Conservation (phyloP, 805 yeast genomes). For the Henningerozyma blattae region DNA sequence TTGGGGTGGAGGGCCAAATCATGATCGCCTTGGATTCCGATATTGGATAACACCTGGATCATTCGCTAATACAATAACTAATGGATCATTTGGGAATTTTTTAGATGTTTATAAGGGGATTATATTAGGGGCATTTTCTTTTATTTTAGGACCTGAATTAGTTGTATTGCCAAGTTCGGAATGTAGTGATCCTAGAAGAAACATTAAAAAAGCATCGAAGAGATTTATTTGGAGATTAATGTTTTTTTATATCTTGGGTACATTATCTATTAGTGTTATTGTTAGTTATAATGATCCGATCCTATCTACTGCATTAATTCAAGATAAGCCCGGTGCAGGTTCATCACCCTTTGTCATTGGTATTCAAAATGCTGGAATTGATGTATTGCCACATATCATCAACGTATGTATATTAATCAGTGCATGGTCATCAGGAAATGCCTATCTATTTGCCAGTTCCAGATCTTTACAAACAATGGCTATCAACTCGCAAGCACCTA, state of each 20-base stretch:
- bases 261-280: conserved; percentile 47
- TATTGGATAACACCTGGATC: conserved; percentile 55
- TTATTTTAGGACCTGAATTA: conserved; percentile 52
- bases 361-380: conserved; percentile 49
- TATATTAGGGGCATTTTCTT: conserved; percentile 54
- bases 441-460: conserved; percentile 44
- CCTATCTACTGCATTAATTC: conserved; percentile 35
- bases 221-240: conserved; percentile 51
- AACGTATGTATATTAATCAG: conserved; percentile 52
- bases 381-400: conserved; percentile 46
- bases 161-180: conserved; percentile 49
- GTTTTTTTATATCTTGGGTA: conserved; percentile 46
- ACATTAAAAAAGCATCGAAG: conserved; percentile 48
- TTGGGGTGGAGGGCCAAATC: conserved; percentile 37
- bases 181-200: conserved; percentile 44
- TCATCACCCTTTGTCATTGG: conserved; percentile 61
- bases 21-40: conserved; percentile 52
- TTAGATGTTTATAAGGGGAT: conserved; percentile 52
- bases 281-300: conserved; percentile 41
- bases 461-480: conserved; percentile 35
- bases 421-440: conserved; percentile 37
- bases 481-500: conserved; percentile 40
- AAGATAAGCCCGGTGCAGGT: conserved; percentile 44
- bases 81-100: conserved; percentile 50
- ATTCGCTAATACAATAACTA: conserved; percentile 36